phyloP scores from a whole-genome alignment of 129 eudicot species.

The Flaveria bidentis region DNA sequence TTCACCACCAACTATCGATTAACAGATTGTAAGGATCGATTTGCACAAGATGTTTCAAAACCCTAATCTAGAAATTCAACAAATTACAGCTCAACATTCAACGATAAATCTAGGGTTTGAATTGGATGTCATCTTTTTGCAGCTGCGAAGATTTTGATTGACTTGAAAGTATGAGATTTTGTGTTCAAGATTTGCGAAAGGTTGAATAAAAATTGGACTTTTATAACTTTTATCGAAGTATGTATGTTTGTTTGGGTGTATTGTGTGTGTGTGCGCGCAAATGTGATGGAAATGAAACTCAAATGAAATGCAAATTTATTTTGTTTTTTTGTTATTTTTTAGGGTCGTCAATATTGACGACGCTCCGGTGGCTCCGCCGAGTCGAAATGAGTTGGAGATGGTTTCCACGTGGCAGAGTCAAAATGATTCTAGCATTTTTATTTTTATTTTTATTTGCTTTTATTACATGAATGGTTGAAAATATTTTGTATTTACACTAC shows the following conservation, averaged over 20 bases:
- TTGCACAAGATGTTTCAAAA: background rate
- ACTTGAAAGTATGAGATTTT: background rate
- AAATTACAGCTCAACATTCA: background rate
- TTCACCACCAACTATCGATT: constrained; percentile 5
- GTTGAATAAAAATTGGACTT: too few relatives aligned
- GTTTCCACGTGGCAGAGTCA: background rate
- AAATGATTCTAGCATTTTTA: too few relatives aligned
- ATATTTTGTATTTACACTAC: too few relatives aligned
- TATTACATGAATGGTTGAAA: too few relatives aligned
- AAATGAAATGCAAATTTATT: background rate
- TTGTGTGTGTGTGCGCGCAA: too few relatives aligned
- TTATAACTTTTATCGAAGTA: too few relatives aligned
- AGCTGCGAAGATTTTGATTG: background rate
- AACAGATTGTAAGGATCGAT: background rate
- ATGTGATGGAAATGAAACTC: too few relatives aligned
- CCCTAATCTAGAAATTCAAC: constrained; percentile 1
- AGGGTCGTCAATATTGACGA: background rate
- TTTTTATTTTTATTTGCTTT: too few relatives aligned
- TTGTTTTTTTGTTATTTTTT: background rate
- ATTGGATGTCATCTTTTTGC: background rate
- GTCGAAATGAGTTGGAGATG: background rate
- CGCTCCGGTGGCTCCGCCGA: background rate
- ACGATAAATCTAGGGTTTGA: constrained; percentile 15
- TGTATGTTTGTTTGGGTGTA: too few relatives aligned
- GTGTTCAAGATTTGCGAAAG: too few relatives aligned